Percentiles rank a stretch among this genome's conserved stretches.
Conservation (phyloP, 108 stramenopile species). For the Aurantiochytrium sp. region DNA sequence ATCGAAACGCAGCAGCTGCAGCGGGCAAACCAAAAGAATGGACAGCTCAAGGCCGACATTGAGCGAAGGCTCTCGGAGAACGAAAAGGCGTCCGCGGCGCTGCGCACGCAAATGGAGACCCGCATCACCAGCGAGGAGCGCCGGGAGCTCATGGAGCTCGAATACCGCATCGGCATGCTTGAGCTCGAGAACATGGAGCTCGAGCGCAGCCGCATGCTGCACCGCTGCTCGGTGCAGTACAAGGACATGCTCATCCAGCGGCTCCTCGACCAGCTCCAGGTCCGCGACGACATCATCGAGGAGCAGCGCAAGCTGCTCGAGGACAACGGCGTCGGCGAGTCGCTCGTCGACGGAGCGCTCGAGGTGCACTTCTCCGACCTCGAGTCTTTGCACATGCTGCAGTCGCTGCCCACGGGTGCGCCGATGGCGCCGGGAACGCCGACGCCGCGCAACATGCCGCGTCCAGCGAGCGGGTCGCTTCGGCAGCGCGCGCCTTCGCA, state of each 20-base stretch:
- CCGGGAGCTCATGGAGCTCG: constrained; percentile 55
- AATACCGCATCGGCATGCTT: constrained; percentile 58
- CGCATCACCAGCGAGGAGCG: constrained; percentile 51
- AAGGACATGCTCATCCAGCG: constrained; percentile 54
- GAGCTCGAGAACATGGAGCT: constrained; percentile 66
- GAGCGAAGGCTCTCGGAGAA: constrained; percentile 49
- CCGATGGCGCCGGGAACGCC: constrained; percentile 6
- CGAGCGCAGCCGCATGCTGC: constrained; percentile 56
- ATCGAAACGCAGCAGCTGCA: constrained; percentile 52
- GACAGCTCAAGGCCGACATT: constrained; percentile 47
- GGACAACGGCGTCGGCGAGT: constrained; percentile 34
- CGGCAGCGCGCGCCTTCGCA: neutral
- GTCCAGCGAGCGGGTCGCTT: neutral
- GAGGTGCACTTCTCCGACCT: constrained; percentile 30
- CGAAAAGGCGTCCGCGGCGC: constrained; percentile 48
- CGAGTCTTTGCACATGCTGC: constrained; percentile 27
- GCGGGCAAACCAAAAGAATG: constrained; percentile 55
- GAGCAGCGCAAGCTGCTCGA: constrained; percentile 36
- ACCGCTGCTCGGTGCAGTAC: constrained; percentile 48
- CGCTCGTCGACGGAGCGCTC: constrained; percentile 23
- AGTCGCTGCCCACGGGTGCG: constrained; percentile 21
- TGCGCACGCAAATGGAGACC: neutral
- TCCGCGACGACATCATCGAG: constrained; percentile 41
- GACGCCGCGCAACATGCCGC: neutral
- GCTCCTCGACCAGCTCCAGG: constrained; percentile 48